These are phyloP conservation scores for Huntiella decipiens DNA, from an alignment of 2,329 filamentous ascomycete species.

Conservation along the genomic window DNA sequence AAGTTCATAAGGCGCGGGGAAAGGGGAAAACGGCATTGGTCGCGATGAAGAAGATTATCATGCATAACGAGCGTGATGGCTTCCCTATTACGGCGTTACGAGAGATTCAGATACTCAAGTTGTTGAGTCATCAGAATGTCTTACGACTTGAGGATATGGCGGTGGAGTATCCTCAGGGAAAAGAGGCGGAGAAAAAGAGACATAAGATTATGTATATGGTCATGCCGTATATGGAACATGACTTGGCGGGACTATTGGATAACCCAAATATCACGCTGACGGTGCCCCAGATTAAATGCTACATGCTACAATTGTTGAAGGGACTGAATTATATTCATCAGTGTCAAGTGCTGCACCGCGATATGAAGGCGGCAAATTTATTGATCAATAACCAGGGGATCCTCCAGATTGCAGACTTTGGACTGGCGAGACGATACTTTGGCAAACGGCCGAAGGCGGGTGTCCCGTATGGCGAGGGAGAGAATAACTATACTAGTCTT, in stretches of 20 bases:
- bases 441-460: conserved; percentile 61
- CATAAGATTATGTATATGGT: conserved; percentile 94
- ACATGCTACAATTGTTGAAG: conserved; percentile 81
- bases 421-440: conserved; percentile 82
- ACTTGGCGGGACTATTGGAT: conserved; percentile 89
- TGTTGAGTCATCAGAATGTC: conserved; percentile 80
- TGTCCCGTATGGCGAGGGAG: conserved; percentile 63
- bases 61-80: conserved; percentile 98
- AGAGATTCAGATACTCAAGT: conserved; percentile 93
- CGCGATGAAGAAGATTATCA: conserved; percentile 94
- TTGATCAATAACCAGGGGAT: conserved; percentile 89
- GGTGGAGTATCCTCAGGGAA: conserved; percentile 48
- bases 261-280: conserved; percentile 80
- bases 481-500: conserved; percentile 82
- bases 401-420: conserved; percentile 93
- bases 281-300: conserved; percentile 90
- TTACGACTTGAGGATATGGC: conserved; percentile 88
- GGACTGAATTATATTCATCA: conserved; percentile 82
- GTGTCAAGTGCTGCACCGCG: conserved; percentile 75
- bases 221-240: conserved; percentile 96
- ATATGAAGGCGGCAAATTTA: conserved; percentile 97
- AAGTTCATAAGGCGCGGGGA: conserved; percentile 78
- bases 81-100: conserved; percentile 97
- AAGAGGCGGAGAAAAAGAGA: conserved; percentile 53
- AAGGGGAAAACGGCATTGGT: conserved; percentile 56